Conservation (phyloP, 179 eudicot genomes). For the Carnegiea gigantea region DNA sequence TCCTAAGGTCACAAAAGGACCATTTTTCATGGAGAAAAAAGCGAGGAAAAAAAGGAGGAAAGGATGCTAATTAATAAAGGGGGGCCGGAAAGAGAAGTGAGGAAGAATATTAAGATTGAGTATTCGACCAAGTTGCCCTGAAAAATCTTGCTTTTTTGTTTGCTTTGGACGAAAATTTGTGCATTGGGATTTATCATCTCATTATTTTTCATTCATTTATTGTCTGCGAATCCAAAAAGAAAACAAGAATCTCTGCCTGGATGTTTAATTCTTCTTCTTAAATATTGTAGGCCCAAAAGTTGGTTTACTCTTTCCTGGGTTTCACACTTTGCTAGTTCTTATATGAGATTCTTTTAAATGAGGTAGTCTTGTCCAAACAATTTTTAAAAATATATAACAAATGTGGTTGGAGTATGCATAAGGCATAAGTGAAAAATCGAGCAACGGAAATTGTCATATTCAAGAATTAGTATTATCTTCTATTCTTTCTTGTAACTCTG, state of each 20-base stretch:
- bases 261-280: neutral
- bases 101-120: conserved; percentile 16
- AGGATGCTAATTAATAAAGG: neutral
- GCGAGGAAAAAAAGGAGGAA: neutral
- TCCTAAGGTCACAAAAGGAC: neutral
- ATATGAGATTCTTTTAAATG: too few relatives aligned
- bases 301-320: neutral
- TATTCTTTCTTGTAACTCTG: too few relatives aligned
- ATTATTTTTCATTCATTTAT: neutral
- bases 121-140: conserved; percentile 6
- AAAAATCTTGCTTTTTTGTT: conserved; percentile 9
- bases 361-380: too few relatives aligned
- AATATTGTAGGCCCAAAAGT: neutral
- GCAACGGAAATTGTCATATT: too few relatives aligned
- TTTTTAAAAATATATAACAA: too few relatives aligned
- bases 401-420: too few relatives aligned
- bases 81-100: conserved; percentile 2
- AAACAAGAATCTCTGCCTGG: conserved; percentile 11
- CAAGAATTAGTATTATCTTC: too few relatives aligned
- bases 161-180: neutral
- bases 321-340: too few relatives aligned
- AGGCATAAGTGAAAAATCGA: too few relatives aligned
- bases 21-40: neutral
- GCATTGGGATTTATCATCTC: neutral
- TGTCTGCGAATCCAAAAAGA: neutral